Conservation (phyloP, 768 basidiomycete genomes). For the Chiua virens region DNA sequence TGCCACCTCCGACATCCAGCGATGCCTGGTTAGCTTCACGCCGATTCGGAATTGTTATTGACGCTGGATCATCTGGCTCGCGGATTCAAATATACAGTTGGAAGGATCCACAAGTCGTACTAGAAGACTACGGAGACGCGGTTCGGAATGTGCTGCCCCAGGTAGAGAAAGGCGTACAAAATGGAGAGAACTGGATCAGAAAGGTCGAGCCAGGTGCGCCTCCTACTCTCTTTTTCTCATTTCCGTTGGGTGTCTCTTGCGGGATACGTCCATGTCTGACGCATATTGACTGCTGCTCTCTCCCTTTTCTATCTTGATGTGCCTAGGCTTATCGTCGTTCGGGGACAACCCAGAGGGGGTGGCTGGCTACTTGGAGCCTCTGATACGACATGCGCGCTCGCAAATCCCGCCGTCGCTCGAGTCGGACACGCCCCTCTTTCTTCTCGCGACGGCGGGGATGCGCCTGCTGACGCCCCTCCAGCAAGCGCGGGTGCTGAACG, state of each 20-base stretch:
- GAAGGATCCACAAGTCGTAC: slow-evolving; percentile 72
- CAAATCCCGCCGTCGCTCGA: slow-evolving; percentile 88
- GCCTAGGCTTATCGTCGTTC: slow-evolving; percentile 82
- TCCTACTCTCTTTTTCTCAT: not conserved
- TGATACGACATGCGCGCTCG: slow-evolving; percentile 78
- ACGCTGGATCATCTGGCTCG: slow-evolving; percentile 98
- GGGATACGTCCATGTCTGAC: not conserved
- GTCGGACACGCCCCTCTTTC: slow-evolving; percentile 82
- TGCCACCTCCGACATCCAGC: slow-evolving; percentile 73
- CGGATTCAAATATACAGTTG: slow-evolving; percentile 96
- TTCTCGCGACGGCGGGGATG: slow-evolving; percentile 98
- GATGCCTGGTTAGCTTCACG: slow-evolving; percentile 79
- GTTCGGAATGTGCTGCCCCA: slow-evolving; percentile 64
- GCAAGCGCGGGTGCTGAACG: slow-evolving; percentile 69
- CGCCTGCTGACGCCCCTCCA: slow-evolving; percentile 71
- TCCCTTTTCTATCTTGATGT: not conserved
- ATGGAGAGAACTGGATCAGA: slow-evolving; percentile 81
- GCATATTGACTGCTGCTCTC: no score
- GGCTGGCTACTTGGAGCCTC: slow-evolving; percentile 74
- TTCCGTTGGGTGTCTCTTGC: not conserved
- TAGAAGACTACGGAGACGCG: slow-evolving; percentile 49
- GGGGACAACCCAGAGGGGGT: slow-evolving; percentile 67
- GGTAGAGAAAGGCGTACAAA: slow-evolving; percentile 88
- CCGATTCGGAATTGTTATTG: slow-evolving; percentile 92
- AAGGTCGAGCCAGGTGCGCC: slow-evolving; percentile 92